Evolutionary conservation across 495 filamentous ascomycete genomes (phyloP).

Genomic region (Entonaema liquescens): DNA sequence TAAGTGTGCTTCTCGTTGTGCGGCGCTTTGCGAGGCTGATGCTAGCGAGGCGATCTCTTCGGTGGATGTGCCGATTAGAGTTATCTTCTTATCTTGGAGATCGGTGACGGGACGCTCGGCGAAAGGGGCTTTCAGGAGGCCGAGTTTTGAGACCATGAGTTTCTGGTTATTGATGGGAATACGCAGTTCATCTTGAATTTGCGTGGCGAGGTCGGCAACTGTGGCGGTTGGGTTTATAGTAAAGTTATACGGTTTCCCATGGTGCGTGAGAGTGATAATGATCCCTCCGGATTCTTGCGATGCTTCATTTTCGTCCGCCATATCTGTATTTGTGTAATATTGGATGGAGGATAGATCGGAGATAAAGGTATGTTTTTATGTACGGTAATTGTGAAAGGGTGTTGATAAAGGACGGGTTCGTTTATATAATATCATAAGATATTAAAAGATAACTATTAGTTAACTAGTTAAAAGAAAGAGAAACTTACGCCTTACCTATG

Average conservation of each 20-base stretch:
- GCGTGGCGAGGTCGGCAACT: slow-evolving; percentile 67
- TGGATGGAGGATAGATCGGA: neutral
- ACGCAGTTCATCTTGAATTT: slow-evolving; percentile 62
- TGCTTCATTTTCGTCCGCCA: slow-evolving; percentile 33
- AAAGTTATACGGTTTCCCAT: slow-evolving; percentile 58
- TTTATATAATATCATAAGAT: neutral
- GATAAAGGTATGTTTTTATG: neutral
- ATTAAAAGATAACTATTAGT: neutral
- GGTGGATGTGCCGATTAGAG: slow-evolving; percentile 67
- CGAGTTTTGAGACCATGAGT: slow-evolving; percentile 73
- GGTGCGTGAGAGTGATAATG: slow-evolving; percentile 65
- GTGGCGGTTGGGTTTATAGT: slow-evolving; percentile 57
- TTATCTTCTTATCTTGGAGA: slow-evolving; percentile 65
- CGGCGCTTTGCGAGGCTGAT: slow-evolving; percentile 50
- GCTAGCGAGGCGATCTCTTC: slow-evolving; percentile 61
- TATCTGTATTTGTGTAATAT: slow-evolving; percentile 10
- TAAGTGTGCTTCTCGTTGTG: slow-evolving; percentile 51
- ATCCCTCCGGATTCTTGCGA: slow-evolving; percentile 40
- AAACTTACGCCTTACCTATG: slow-evolving; percentile 25
- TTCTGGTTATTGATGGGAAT: slow-evolving; percentile 78
- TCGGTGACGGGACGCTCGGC: slow-evolving; percentile 54
- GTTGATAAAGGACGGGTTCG: neutral
- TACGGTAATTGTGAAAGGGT: neutral
- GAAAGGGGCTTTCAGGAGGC: slow-evolving; percentile 69
- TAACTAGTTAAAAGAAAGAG: neutral